A percentile compares a stretch with the other conserved stretches of the same genome.
Evolutionary conservation across 2,329 filamentous ascomycete species (phyloP).

Genomic region (Aspergillus viridinutans): DNA sequence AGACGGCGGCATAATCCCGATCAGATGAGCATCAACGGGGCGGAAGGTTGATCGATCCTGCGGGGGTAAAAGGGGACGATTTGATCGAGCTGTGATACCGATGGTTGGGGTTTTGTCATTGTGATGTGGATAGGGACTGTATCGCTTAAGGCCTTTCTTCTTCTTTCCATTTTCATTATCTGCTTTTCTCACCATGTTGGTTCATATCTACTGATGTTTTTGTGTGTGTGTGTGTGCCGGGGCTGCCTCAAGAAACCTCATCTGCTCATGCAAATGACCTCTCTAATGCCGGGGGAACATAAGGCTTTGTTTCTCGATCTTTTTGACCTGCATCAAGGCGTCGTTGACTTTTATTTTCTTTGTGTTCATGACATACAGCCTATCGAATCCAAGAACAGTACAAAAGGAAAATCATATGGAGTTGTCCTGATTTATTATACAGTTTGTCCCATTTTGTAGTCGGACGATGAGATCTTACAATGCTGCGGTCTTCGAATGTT

Average conservation of each 20-base stretch:
- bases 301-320: constrained; percentile 8
- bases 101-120: background rate
- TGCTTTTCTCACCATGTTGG: constrained; percentile 4
- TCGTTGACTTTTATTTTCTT: constrained; percentile 4
- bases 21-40: constrained; percentile 33
- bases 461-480: too few species aligned
- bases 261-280: background rate
- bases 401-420: background rate
- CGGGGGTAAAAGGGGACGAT: background rate
- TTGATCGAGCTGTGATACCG: background rate
- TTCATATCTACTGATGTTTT: background rate
- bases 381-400: background rate
- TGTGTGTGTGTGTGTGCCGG: background rate
- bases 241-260: background rate
- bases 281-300: background rate
- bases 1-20: constrained; percentile 33
- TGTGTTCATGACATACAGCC: background rate
- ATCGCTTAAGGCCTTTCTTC: background rate
- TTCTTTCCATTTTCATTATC: constrained; percentile 4
- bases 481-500: too few species aligned
- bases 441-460: background rate
- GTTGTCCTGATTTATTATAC: background rate
- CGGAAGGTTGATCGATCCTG: constrained; percentile 14
- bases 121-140: background rate
- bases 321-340: constrained; percentile 17